Conservation (phyloP, 2,329 filamentous ascomycete species). For the Neopestalotiopsis rosae region DNA sequence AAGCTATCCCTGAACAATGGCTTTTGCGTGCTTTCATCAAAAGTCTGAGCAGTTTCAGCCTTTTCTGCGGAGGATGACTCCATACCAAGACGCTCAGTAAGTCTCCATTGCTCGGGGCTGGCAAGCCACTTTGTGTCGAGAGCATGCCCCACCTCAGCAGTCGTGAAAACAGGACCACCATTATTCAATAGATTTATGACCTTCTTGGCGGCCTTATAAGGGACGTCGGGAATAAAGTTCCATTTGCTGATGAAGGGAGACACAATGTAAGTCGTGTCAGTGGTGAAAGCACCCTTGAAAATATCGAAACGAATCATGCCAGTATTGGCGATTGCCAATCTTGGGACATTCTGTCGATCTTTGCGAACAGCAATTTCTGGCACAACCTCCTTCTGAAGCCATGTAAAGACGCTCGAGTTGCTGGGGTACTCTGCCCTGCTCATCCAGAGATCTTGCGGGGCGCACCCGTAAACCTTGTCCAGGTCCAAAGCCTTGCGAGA, state of each 20-base stretch:
- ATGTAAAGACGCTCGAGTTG: constrained; percentile 78
- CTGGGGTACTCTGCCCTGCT: constrained; percentile 76
- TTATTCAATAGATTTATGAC: constrained; percentile 67
- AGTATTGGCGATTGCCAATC: constrained; percentile 82
- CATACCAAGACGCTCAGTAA: neutral
- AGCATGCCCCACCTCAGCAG: constrained; percentile 25
- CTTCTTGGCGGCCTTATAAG: constrained; percentile 74
- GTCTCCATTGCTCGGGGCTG: constrained; percentile 50
- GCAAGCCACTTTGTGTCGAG: constrained; percentile 53
- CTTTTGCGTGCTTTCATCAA: constrained; percentile 34
- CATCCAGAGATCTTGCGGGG: constrained; percentile 82
- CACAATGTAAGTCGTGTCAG: constrained; percentile 83
- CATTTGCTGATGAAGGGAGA: constrained; percentile 88
- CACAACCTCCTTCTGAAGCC: constrained; percentile 78
- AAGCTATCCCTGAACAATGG: constrained; percentile 29
- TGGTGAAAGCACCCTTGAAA: constrained; percentile 89
- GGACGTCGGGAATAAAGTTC: constrained; percentile 78
- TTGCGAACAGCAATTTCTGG: constrained; percentile 67
- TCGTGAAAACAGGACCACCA: constrained; percentile 53
- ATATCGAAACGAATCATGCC: constrained; percentile 95
- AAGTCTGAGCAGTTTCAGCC: constrained; percentile 34
- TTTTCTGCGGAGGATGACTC: constrained; percentile 20
- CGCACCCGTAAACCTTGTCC: constrained; percentile 81
- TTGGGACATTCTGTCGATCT: constrained; percentile 63
- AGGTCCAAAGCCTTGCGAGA: constrained; percentile 75